Base-by-base conservation (phyloP, 805 yeast species). In the Hanseniaspora jakobsenii region DNA sequence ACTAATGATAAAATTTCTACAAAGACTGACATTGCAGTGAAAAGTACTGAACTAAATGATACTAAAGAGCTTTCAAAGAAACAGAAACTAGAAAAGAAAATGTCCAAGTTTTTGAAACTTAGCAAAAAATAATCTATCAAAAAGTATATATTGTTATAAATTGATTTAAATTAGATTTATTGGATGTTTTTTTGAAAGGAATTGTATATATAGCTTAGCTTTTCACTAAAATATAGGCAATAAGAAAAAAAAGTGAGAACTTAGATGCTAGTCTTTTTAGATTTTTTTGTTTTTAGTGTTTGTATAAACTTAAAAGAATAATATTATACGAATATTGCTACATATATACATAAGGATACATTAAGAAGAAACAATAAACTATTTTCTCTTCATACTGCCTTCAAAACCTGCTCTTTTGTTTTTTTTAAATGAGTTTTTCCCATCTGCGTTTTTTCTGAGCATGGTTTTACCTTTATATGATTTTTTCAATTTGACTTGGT, bases 341-440 rank as follows among this genome's bases (percentile, higher is more conserved):
- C 9, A 7, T 36, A n/a, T 18, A 19, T 7, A 27, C 9, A 4
- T 36, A 22, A 36, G 8, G 6, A 17, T 14, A 16, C 4, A 7
- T 29, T 29, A 29, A 29, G n/a, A n/a, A n/a, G n/a, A n/a, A n/a
- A n/a, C n/a, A n/a, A n/a, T 29, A 13, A 5, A 13, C 37, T 34
- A 44, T 23, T 45, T 45, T n/a, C 64, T 59, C 36, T 62, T 63
- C 45, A 59, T 47, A 26, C 72, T 66, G 19, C 96, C 95, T 66
- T 86, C 95, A 59, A 86, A 86, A 1, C 96, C 96, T n/a, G 95
- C 94, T 60, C 91, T 66, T 56, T 58, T 58, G 21, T 51, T 52
- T 4, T 26, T 27, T 7, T 28, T 14, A n/a, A n/a, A n/a, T n/a
- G n/a, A n/a, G n/a, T n/a, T n/a, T n/a, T n/a, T n/a, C n/a, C n/a